Base-by-base conservation (phyloP, 108 stramenopile genomes). In the Cyclotella kingstonii region DNA sequence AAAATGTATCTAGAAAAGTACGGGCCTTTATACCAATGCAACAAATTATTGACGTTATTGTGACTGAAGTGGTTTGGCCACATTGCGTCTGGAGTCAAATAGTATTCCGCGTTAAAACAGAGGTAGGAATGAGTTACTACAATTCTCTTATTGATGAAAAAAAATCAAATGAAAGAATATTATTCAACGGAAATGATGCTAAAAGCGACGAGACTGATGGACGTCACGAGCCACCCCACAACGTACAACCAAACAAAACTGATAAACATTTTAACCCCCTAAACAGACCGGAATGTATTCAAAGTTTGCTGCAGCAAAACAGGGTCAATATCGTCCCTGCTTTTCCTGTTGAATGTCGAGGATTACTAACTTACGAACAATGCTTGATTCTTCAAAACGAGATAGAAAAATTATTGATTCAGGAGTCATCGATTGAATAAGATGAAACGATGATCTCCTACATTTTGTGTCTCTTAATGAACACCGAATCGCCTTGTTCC, bases 31-130 rank as follows among this genome's bases (percentile, higher is more conserved):
- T 76, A 40, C 70, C 70, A 9, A 63, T n/a, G 22, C 26, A 39
- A 25, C 40, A 54, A 42, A 76, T 76, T n/a, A 35, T 68, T 21
- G 75, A 76, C 28, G 66, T 76, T 2, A 59, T 68, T n/a, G 75
- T 76, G 0, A 57, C 59, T 48, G 75, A 76, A 22, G 60, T 76
- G 21, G 75, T 76, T 21, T 76, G 66, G 62, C 66, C 75, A 8
- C 75, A 76, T 53, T 63, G 75, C 39, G 66, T 68, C 12, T 76
- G 75, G 66, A 76, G 54, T 40, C 66, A 68, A 14, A 47, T 76
- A 10, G 75, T 43, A 30, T 76, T 76, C 55, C 75, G 75, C 6
- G 61, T 63, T 4, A 8, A 56, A 5, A 60, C 51, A n/a, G 43
- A 22, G 19, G 50, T 9, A 2, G 18, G 48, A 31, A 5, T 10